These are phyloP conservation scores for Claviceps maximensis DNA, from an alignment of 2,329 filamentous ascomycete species.

Conservation along the genomic window DNA sequence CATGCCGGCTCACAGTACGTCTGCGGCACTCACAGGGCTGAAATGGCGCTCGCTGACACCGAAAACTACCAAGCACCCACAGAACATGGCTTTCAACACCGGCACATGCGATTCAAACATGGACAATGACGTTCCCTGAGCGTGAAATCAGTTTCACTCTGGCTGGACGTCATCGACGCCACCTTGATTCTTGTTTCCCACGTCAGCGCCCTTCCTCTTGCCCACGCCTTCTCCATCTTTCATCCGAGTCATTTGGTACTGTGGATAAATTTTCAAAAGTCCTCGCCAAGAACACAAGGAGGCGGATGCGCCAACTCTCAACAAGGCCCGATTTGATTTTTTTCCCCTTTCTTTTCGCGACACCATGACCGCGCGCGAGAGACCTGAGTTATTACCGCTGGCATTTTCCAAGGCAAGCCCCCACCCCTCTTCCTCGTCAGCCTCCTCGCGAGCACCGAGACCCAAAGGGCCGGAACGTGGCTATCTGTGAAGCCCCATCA, in stretches of 20 bases:
- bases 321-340: no score
- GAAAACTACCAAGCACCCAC: no score
- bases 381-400: no score
- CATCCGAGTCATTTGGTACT: neutral
- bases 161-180: neutral
- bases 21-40: neutral
- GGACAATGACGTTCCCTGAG: no score
- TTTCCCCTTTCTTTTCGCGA: no score
- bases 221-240: neutral
- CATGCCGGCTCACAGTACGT: neutral
- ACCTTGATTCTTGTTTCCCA: neutral
- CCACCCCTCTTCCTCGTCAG: neutral
- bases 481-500: neutral
- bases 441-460: neutral
- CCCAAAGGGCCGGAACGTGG: neutral
- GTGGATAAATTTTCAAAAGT: neutral
- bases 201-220: no score
- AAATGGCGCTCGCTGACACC: neutral
- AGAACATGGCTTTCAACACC: neutral
- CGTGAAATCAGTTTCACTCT: no score
- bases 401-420: no score
- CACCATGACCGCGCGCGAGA: no score
- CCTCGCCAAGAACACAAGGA: no score
- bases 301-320: no score
- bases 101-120: neutral